Conservation (phyloP, 306 rosid species). For the Betula pendula region DNA sequence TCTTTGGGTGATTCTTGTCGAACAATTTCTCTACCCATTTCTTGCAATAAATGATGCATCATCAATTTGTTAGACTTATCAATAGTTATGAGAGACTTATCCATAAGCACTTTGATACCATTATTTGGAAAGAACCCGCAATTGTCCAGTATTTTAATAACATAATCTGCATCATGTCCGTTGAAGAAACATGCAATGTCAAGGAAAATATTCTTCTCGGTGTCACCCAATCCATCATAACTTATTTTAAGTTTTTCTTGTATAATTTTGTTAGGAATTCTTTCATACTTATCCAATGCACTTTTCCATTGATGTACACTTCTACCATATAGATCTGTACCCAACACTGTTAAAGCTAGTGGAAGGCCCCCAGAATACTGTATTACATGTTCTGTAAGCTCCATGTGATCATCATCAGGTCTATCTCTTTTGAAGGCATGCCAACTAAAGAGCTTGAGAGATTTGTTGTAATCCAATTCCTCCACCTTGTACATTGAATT, state of each 20-base stretch:
- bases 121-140: not conserved
- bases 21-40: slow-evolving; percentile 41
- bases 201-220: slow-evolving; percentile 2
- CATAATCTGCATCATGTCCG: not conserved
- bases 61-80: not conserved
- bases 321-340: slow-evolving; percentile 16
- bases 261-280: not conserved
- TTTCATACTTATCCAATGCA: slow-evolving; percentile 17
- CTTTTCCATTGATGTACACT: slow-evolving; percentile 24
- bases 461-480: slow-evolving; percentile 22
- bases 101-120: not conserved
- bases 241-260: slow-evolving; percentile 21
- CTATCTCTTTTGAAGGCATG: slow-evolving; percentile 25
- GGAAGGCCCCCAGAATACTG: slow-evolving; percentile 37
- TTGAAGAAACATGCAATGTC: slow-evolving; percentile 24
- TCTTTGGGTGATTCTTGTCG: slow-evolving; percentile 23
- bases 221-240: slow-evolving; percentile 18
- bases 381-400: slow-evolving; percentile 5
- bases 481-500: slow-evolving; percentile 16
- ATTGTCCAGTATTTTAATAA: slow-evolving; percentile 7
- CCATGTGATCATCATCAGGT: not conserved
- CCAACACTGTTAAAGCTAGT: slow-evolving; percentile 36
- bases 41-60: slow-evolving; percentile 48
- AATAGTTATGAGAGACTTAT: slow-evolving; percentile 12
- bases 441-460: slow-evolving; percentile 33